Evolutionary conservation across 345 rosid species (phyloP).

Genomic region (Gynandropsis gynandra): DNA sequence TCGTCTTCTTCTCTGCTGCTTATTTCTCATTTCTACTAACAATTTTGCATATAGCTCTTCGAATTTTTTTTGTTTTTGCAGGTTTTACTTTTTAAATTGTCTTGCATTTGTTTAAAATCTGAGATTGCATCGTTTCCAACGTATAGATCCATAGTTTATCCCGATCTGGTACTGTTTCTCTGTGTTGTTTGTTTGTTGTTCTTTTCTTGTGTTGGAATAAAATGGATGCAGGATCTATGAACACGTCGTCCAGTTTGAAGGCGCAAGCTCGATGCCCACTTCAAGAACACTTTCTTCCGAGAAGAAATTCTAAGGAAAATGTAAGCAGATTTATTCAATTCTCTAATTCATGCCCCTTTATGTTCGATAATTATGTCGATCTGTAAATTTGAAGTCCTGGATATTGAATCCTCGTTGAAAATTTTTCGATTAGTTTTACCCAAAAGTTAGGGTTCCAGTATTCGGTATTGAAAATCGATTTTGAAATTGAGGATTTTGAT

Average conservation of each 20-base stretch:
- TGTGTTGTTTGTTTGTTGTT: not conserved
- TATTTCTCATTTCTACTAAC: not conserved
- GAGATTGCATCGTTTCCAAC: too few species aligned
- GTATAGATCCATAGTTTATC: too few species aligned
- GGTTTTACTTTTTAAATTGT: too few species aligned
- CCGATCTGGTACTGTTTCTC: too few species aligned
- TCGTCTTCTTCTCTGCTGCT: not conserved
- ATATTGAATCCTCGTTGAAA: too few species aligned
- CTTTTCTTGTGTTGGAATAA: not conserved
- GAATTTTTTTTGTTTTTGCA: too few species aligned
- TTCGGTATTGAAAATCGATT: not conserved
- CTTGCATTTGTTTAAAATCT: too few species aligned
- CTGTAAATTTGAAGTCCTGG: too few species aligned
- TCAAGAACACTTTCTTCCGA: slow-evolving; percentile 27
- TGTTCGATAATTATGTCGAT: not conserved
- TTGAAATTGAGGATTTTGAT: too few species aligned
- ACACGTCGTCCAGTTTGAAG: slow-evolving; percentile 21
- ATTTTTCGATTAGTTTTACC: not conserved
- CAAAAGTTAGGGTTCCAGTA: not conserved
- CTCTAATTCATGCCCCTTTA: not conserved
- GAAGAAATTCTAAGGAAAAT: slow-evolving; percentile 30
- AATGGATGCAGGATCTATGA: slow-evolving; percentile 28
- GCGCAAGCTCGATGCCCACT: slow-evolving; percentile 27
- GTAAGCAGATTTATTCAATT: slow-evolving; percentile 1
- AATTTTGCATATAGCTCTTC: too few species aligned